Percentiles rank a stretch among this genome's conserved stretches.
Conservation (phyloP, 75 land plant genomes). For the Pinus taeda region DNA sequence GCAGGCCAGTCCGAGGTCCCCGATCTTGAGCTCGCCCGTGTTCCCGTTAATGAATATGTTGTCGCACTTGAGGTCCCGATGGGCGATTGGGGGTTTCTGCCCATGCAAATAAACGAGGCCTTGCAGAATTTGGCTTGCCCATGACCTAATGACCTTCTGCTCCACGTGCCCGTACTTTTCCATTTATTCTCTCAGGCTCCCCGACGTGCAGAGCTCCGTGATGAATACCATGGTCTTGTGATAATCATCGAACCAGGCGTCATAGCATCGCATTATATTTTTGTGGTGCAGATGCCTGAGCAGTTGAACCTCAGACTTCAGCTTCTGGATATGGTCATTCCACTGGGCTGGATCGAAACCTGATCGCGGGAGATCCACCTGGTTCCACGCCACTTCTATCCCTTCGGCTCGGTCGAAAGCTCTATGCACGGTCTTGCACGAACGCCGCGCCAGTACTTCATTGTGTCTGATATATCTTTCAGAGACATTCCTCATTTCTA, state of each 20-base stretch:
- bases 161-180: conserved; percentile 30
- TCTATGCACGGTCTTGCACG: conserved; percentile 84
- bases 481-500: too few relatives aligned
- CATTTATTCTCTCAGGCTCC: conserved; percentile 66
- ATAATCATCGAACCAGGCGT: conserved; percentile 78
- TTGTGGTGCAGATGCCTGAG: conserved; percentile 75
- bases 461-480: background rate
- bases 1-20: conserved; percentile 32
- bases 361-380: conserved; percentile 55
- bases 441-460: conserved; percentile 72
- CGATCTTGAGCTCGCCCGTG: conserved; percentile 37
- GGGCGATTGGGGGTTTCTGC: conserved; percentile 29
- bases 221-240: conserved; percentile 76
- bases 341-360: background rate
- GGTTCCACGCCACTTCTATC: conserved; percentile 93
- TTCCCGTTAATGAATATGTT: conserved; percentile 40
- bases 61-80: conserved; percentile 35
- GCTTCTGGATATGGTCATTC: conserved; percentile 52
- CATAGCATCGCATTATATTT: conserved; percentile 68
- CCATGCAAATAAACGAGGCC: conserved; percentile 34
- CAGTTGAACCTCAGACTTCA: conserved; percentile 85
- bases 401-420: conserved; percentile 82
- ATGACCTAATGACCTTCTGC: conserved; percentile 29
- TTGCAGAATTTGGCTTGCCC: conserved; percentile 31
- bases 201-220: conserved; percentile 88